phyloP scores from a whole-genome alignment of 345 rosid genomes.

The Arabidopsis suecica region DNA sequence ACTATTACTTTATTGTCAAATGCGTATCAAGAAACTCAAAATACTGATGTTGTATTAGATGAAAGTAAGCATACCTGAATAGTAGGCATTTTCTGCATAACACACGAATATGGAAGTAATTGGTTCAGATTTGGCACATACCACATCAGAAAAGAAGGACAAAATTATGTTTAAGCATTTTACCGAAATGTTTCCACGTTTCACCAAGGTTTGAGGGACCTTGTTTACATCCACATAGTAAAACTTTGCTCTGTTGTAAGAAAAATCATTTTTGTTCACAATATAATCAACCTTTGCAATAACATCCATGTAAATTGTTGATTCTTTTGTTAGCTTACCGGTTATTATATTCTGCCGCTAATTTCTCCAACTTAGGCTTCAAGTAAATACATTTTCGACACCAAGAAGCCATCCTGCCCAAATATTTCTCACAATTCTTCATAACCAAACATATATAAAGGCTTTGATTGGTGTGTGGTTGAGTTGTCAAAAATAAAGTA shows the following conservation, averaged over 20 bases:
- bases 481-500: neutral
- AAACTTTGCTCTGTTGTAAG: slow-evolving; percentile 57
- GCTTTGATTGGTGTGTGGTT: neutral
- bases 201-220: slow-evolving; percentile 75
- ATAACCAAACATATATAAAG: slow-evolving; percentile 14
- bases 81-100: slow-evolving; percentile 88
- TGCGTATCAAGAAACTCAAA: neutral
- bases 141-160: neutral
- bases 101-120: neutral
- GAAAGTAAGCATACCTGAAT: slow-evolving; percentile 66
- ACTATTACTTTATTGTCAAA: neutral
- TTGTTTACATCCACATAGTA: slow-evolving; percentile 92
- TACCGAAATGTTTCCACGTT: slow-evolving; percentile 89
- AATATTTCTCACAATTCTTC: neutral
- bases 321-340: slow-evolving; percentile 41
- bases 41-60: neutral
- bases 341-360: slow-evolving; percentile 66
- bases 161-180: slow-evolving; percentile 9
- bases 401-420: slow-evolving; percentile 93
- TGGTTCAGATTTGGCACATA: slow-evolving; percentile 25
- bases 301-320: slow-evolving; percentile 4
- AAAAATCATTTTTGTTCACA: neutral
- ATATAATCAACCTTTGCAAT: neutral
- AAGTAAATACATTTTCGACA: slow-evolving; percentile 95
- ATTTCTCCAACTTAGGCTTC: slow-evolving; percentile 92